phyloP scores from a whole-genome alignment of 176 grass and related monocot genomes.

The Themeda triandra region DNA sequence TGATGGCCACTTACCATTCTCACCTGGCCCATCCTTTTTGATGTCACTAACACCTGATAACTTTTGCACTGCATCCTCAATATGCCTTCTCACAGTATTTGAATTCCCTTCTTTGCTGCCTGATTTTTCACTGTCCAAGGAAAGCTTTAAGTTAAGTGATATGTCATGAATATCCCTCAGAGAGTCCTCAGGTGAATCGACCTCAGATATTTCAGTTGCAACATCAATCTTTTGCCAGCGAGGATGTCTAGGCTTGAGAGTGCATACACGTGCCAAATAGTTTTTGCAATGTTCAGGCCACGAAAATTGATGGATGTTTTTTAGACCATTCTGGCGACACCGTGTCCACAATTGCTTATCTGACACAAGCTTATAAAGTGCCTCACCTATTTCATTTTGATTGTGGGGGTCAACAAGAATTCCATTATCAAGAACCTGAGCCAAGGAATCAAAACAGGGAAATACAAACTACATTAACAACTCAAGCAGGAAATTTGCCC shows the following conservation, averaged over 20 bases:
- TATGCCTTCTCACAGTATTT: constrained; percentile 37
- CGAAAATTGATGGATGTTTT: constrained; percentile 79
- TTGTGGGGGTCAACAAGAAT: constrained; percentile 85
- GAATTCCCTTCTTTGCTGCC: constrained; percentile 31
- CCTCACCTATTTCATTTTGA: constrained; percentile 75
- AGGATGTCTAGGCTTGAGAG: constrained; percentile 60
- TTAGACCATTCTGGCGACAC: constrained; percentile 67
- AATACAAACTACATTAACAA: constrained; percentile 27
- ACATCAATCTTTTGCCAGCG: constrained; percentile 53
- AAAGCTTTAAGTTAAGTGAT: constrained; percentile 62
- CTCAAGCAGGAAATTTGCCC: constrained; percentile 1
- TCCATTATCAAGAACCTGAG: constrained; percentile 81
- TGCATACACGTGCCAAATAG: constrained; percentile 55
- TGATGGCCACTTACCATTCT: constrained; percentile 49
- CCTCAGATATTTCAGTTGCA: constrained; percentile 51
- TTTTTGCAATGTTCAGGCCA: constrained; percentile 92
- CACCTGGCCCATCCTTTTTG: constrained; percentile 33
- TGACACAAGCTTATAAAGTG: constrained; percentile 77
- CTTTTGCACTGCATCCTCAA: constrained; percentile 48
- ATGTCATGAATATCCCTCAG: constrained; percentile 66
- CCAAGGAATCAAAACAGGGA: background rate
- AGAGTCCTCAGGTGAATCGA: constrained; percentile 58
- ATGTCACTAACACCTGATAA: constrained; percentile 39
- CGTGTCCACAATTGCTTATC: constrained; percentile 69
- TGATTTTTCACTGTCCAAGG: constrained; percentile 58